A percentile compares a stretch with the other conserved stretches of the same genome.
phyloP scores from a whole-genome alignment of 2,329 filamentous ascomycete species.

The Colletotrichum endophyticum region DNA sequence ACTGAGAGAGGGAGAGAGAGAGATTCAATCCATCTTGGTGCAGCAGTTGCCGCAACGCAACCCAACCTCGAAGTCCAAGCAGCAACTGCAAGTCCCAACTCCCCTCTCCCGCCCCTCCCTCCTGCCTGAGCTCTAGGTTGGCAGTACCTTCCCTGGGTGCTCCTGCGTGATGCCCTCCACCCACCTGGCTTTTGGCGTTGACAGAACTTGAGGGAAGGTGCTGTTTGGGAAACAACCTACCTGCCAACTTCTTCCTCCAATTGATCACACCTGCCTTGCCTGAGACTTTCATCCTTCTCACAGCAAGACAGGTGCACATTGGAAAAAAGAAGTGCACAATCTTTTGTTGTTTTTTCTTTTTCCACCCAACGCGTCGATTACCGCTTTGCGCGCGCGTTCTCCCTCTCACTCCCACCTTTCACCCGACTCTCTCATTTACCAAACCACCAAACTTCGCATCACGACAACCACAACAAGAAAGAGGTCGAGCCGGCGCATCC shows the following conservation, averaged over 20 bases:
- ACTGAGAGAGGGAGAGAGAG: not conserved
- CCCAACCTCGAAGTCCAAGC: not conserved
- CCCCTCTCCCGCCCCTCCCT: not conserved
- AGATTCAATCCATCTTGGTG: not conserved
- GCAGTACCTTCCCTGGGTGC: not conserved
- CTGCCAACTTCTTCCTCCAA: not conserved
- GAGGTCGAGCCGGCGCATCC: not conserved
- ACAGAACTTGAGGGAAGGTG: not conserved
- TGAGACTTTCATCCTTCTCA: not conserved
- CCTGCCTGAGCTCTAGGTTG: not conserved
- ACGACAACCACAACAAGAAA: not conserved
- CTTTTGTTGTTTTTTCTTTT: conserved; percentile 1
- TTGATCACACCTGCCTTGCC: not conserved
- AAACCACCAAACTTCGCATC: conserved; percentile 1
- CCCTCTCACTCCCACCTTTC: not conserved
- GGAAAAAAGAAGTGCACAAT: not conserved
- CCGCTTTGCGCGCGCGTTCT: not conserved
- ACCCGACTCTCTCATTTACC: not conserved
- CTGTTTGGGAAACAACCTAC: not conserved
- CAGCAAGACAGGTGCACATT: not conserved
- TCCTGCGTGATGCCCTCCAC: conserved; percentile 16
- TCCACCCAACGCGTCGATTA: not conserved
- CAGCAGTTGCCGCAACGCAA: not conserved
- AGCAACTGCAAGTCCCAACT: not conserved
- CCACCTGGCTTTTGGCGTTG: not conserved